phyloP scores from a whole-genome alignment of 176 grass and related monocot species.

The Triticum timopheevii region DNA sequence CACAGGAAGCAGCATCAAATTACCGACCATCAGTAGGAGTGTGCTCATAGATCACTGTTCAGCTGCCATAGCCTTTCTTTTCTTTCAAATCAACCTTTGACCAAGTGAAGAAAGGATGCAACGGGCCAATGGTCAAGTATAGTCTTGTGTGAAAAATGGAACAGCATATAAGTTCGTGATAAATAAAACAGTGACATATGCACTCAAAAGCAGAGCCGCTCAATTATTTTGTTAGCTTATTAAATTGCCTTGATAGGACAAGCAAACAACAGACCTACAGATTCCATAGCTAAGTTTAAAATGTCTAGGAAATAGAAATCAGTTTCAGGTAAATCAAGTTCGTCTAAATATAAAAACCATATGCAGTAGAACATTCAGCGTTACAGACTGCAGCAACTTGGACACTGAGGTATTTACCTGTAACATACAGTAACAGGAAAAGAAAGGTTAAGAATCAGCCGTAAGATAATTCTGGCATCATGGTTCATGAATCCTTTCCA shows the following conservation, averaged over 20 bases:
- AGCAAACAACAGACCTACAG: constrained; percentile 30
- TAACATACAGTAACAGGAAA: neutral
- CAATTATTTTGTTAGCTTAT: constrained; percentile 33
- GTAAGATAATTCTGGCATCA: neutral
- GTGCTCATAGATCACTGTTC: constrained; percentile 25
- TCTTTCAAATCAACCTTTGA: constrained; percentile 35
- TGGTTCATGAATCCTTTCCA: neutral
- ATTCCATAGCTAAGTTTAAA: constrained; percentile 9
- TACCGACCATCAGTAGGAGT: constrained; percentile 1
- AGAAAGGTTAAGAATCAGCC: neutral
- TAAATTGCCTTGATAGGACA: constrained; percentile 29
- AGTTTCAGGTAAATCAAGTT: constrained; percentile 31
- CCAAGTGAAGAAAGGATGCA: constrained; percentile 17
- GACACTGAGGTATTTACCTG: neutral
- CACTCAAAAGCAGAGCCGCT: neutral
- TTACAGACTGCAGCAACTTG: constrained; percentile 8
- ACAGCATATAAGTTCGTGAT: neutral
- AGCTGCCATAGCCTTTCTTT: constrained; percentile 34
- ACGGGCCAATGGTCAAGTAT: constrained; percentile 13
- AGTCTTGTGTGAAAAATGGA: constrained; percentile 9
- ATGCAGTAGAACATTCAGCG: neutral
- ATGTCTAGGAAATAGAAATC: neutral
- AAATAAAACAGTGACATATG: constrained; percentile 13
- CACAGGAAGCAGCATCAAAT: constrained; percentile 4
- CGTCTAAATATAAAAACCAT: neutral